Percentiles rank a stretch among this genome's conserved stretches.
phyloP scores from a whole-genome alignment of 805 yeast species.

The Ogataea pini region DNA sequence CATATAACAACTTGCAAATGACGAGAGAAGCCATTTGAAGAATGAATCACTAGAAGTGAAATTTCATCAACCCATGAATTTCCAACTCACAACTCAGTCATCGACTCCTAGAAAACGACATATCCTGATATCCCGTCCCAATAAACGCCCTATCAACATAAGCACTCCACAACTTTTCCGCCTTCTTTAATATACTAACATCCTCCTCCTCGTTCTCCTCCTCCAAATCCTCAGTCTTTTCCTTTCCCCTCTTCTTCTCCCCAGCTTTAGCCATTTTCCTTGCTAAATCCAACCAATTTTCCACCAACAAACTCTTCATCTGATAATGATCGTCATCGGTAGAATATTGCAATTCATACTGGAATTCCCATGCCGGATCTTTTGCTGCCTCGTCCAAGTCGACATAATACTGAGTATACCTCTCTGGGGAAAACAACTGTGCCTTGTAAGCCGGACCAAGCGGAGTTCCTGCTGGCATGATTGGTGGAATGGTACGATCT shows the following conservation, averaged over 20 bases:
- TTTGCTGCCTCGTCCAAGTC: conserved; percentile 50
- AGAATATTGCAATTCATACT: conserved; percentile 65
- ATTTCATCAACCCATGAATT: too few relatives aligned
- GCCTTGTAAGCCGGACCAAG: conserved; percentile 77
- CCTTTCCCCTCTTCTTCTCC: conserved; percentile 33
- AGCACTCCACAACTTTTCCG: conserved; percentile 54
- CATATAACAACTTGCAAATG: not conserved
- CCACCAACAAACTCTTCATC: conserved; percentile 56
- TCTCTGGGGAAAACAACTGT: conserved; percentile 71
- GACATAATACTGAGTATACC: conserved; percentile 73
- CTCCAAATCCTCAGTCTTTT: conserved; percentile 34
- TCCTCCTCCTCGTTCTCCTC: conserved; percentile 9
- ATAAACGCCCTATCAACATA: conserved; percentile 63
- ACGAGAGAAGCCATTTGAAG: not conserved
- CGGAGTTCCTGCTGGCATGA: conserved; percentile 52
- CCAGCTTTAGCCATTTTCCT: conserved; percentile 46
- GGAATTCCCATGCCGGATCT: conserved; percentile 45
- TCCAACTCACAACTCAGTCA: too few relatives aligned
- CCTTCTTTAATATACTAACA: conserved; percentile 6
- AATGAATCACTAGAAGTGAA: too few relatives aligned
- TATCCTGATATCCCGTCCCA: conserved; percentile 62
- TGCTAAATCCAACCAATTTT: conserved; percentile 62
- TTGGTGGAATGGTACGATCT: conserved; percentile 65
- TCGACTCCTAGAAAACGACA: conserved; percentile 29
- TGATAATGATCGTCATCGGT: conserved; percentile 62